phyloP scores from a whole-genome alignment of 2,329 filamentous ascomycete genomes.

The Trichoderma brevicompactum region DNA sequence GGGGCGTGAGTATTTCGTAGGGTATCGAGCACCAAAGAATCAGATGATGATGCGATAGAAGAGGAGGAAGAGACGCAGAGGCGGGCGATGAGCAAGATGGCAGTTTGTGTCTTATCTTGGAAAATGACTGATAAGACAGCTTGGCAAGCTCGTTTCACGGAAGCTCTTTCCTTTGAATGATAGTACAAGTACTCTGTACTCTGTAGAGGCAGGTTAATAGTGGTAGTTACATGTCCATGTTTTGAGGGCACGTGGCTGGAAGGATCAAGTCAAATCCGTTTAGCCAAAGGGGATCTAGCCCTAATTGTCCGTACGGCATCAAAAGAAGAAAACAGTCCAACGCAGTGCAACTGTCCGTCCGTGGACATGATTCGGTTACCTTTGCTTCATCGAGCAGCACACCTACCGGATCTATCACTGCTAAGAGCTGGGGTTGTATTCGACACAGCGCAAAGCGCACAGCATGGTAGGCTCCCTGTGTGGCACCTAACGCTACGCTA shows the following conservation, averaged over 20 bases:
- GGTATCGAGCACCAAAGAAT: neutral
- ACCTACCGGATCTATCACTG: slow-evolving; percentile 14
- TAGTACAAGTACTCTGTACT: too few relatives aligned
- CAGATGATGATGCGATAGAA: neutral
- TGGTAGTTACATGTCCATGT: neutral
- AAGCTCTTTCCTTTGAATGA: slow-evolving; percentile 3
- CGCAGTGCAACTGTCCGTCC: neutral
- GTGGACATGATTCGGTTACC: neutral
- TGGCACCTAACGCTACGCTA: slow-evolving; percentile 1
- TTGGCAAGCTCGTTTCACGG: neutral
- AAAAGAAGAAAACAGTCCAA: slow-evolving; percentile 5
- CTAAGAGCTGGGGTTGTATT: slow-evolving; percentile 17
- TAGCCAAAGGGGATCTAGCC: neutral
- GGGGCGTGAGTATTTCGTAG: neutral
- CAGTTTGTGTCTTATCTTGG: neutral
- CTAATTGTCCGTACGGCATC: neutral
- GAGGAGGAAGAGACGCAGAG: neutral
- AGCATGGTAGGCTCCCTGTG: neutral
- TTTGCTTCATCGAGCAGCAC: neutral
- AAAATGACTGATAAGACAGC: slow-evolving; percentile 2
- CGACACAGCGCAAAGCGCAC: neutral
- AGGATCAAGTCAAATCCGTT: neutral
- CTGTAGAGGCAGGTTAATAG: too few relatives aligned
- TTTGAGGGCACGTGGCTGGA: slow-evolving; percentile 11
- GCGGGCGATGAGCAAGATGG: neutral